These are phyloP conservation scores for Trichoderma koningiopsis DNA, from an alignment of 2,329 filamentous ascomycete species.

Conservation along the genomic window DNA sequence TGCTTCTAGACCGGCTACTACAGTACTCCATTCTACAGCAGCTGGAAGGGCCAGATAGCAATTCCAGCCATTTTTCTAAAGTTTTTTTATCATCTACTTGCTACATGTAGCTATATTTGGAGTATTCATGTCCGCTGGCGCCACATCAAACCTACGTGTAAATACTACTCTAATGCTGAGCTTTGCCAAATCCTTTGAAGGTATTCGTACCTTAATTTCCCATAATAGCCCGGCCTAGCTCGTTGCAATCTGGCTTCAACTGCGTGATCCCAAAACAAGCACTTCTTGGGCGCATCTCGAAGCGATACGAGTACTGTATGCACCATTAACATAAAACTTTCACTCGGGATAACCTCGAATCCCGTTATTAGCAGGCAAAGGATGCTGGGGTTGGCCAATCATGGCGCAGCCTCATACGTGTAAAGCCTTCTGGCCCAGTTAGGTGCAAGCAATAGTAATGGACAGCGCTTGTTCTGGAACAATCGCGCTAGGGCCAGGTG, in stretches of 20 bases:
- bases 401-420: neutral
- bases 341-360: neutral
- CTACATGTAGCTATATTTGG: neutral
- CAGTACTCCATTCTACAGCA: neutral
- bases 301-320: neutral
- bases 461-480: neutral
- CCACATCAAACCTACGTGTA: neutral
- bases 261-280: neutral
- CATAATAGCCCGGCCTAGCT: neutral
- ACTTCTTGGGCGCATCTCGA: neutral
- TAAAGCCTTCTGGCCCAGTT: neutral
- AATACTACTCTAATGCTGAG: neutral
- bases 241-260: neutral
- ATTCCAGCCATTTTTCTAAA: neutral
- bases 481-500: neutral
- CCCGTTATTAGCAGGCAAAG: neutral
- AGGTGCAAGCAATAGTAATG: neutral
- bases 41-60: neutral
- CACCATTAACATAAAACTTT: neutral
- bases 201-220: slow-evolving; percentile 1
- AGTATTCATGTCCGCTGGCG: neutral
- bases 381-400: neutral
- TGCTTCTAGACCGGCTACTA: neutral
- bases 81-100: neutral
- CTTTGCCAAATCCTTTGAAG: neutral